Evolutionary conservation across 352 stramenopile species (phyloP).

Genomic region (Phytophthora pinifolia): DNA sequence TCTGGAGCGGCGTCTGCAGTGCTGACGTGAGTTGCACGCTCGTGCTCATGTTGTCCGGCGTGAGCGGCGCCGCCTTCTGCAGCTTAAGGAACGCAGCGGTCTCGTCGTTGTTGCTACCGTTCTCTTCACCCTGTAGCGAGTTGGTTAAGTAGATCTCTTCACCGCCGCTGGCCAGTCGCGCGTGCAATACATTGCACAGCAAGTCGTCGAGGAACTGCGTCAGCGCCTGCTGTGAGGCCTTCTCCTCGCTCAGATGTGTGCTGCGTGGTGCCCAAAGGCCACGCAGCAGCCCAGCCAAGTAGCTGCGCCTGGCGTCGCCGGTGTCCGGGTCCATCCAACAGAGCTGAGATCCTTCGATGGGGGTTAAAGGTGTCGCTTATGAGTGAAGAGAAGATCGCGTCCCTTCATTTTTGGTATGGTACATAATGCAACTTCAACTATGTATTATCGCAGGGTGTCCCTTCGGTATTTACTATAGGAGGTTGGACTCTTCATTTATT

Average conservation of each 20-base stretch:
- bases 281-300: slow-evolving; percentile 59
- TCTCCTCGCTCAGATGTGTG: slow-evolving; percentile 37
- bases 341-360: slow-evolving; percentile 1
- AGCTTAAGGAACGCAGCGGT: slow-evolving; percentile 75
- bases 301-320: slow-evolving; percentile 52
- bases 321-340: slow-evolving; percentile 35
- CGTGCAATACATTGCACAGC: slow-evolving; percentile 60
- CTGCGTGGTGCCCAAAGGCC: slow-evolving; percentile 59
- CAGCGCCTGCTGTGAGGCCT: slow-evolving; percentile 51
- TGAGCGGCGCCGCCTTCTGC: slow-evolving; percentile 39
- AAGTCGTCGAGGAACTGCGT: slow-evolving; percentile 73
- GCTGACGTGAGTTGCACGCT: slow-evolving; percentile 76
- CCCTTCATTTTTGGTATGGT: too few relatives aligned
- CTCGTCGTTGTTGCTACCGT: slow-evolving; percentile 17
- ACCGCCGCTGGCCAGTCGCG: slow-evolving; percentile 33
- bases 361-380: background rate
- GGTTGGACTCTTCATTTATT: background rate
- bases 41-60: slow-evolving; percentile 67
- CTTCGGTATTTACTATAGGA: slow-evolving; percentile 20
- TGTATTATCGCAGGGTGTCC: slow-evolving; percentile 16
- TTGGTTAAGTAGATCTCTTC: slow-evolving; percentile 26
- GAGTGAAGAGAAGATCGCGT: too few relatives aligned
- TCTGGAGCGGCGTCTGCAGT: slow-evolving; percentile 67
- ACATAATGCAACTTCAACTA: slow-evolving; percentile 14
- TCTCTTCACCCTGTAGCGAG: slow-evolving; percentile 15